Base-by-base conservation (phyloP, 169 alveolate species). In the Babesia ovis region DNA sequence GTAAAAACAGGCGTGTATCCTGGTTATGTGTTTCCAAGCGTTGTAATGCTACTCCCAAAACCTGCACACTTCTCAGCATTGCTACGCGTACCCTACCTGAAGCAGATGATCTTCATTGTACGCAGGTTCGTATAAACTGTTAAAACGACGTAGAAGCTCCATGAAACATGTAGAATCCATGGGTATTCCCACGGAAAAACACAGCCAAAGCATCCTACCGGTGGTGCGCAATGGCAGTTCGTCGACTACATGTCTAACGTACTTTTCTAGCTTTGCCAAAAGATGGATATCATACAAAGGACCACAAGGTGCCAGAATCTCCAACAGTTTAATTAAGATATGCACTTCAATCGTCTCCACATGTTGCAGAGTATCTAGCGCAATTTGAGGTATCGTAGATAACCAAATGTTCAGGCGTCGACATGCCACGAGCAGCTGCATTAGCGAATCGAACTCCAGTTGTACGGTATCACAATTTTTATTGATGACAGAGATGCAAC, bases 1-100 rank as follows among this genome's bases (percentile, higher is more conserved):
- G 51, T 62, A 79, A 31, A 54, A 79, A 79, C 16, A 25, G 42
- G 53, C 74, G 62, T 77, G 64, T 53, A 18, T 39, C 72, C 50
- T 20, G 39, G 50, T 27, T 71, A 20, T 54, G 72, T 18, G 43
- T 1, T 6, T 62, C 79, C 22, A 70, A 37, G 32, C 50, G 43
- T 48, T 51, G 37, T 51, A 66, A 45, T 14, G 54, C 48, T 22
- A 37, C 72, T 18, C 75, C 66, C 20, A 74, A 59, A 11, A 74
- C 84, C 70, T 60, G 56, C 56, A 45, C 57, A 25, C 42, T 9
- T n/a, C 6, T 60, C 54, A 22, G 11, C 25, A 42, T 20, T 29
- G 35, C 4, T 4, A 22, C 2, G 18, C 42, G 14, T 4, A 39
- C 20, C 70, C 4, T n/a, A 60, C 70, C 76, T 74, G 72, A 2